Percentiles rank a stretch among this genome's conserved stretches.
Evolutionary conservation across 768 basidiomycete species (phyloP).

Genomic region (Mycena alexandri): DNA sequence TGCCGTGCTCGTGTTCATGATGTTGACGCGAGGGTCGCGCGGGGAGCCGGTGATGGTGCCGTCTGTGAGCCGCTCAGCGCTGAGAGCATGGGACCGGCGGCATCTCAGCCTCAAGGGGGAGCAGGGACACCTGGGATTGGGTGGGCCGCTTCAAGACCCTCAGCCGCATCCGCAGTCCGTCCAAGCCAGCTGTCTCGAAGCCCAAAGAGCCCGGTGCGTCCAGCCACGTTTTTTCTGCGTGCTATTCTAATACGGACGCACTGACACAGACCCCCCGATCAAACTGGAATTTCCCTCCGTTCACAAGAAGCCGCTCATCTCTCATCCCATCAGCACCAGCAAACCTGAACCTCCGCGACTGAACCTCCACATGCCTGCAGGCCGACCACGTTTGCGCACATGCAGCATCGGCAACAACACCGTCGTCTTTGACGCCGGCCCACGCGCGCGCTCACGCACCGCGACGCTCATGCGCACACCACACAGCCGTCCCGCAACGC

Average conservation of each 20-base stretch:
- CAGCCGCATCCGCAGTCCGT: conserved; percentile 26
- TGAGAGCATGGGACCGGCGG: conserved; percentile 35
- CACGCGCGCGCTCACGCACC: conserved; percentile 22
- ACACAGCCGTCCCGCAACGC: conserved; percentile 34
- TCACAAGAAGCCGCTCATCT: conserved; percentile 13
- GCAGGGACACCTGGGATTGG: conserved; percentile 38
- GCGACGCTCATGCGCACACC: conserved; percentile 30
- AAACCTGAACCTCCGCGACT: conserved; percentile 34
- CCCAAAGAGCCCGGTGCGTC: not conserved
- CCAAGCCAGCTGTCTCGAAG: conserved; percentile 5
- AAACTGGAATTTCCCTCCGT: conserved; percentile 30
- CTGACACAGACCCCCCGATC: conserved; percentile 14
- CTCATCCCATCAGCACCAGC: not conserved
- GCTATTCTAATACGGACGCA: not conserved
- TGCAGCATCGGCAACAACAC: conserved; percentile 31
- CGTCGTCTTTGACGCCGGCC: conserved; percentile 16
- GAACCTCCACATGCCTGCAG: conserved; percentile 11
- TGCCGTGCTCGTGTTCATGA: conserved; percentile 87
- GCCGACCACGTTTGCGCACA: conserved; percentile 19
- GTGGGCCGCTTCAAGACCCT: conserved; percentile 31
- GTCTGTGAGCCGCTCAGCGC: conserved; percentile 26
- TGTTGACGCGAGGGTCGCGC: conserved; percentile 81
- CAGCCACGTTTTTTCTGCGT: too few species aligned
- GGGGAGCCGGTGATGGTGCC: conserved; percentile 44
- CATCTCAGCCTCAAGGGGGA: conserved; percentile 33